Conservation (phyloP, 1,139 yeast genomes). For the Taphrina sp. region DNA sequence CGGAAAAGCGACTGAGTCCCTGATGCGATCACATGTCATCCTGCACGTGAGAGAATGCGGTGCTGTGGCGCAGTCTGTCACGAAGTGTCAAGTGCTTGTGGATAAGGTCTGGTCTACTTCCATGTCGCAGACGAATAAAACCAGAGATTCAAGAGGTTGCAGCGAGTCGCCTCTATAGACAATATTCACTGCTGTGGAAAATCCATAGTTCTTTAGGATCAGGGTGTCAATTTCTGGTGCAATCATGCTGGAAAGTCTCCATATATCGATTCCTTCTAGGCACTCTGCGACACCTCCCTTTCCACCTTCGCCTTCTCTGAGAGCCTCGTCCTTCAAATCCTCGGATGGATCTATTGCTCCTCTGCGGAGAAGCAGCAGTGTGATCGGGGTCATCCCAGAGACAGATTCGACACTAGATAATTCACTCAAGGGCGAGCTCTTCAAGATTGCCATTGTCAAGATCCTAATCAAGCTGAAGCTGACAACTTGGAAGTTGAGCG, state of each 20-base stretch:
- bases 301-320: slow-evolving; percentile 12
- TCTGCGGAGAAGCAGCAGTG: slow-evolving; percentile 28
- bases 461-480: slow-evolving; percentile 23
- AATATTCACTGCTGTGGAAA: too few species aligned
- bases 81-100: too few species aligned
- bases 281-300: slow-evolving; percentile 10
- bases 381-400: slow-evolving; percentile 24
- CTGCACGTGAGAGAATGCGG: too few species aligned
- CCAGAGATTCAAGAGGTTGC: too few species aligned
- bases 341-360: slow-evolving; percentile 30
- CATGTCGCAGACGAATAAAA: too few species aligned
- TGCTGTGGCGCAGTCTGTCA: too few species aligned
- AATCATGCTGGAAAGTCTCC: slow-evolving; percentile 13
- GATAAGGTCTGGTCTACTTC: too few species aligned
- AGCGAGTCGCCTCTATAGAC: too few species aligned
- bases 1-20: background rate
- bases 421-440: slow-evolving; percentile 21
- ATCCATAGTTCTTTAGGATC: too few species aligned
- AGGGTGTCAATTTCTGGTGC: too few species aligned
- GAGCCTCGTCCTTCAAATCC: slow-evolving; percentile 20
- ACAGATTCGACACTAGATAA: slow-evolving; percentile 19
- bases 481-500: slow-evolving; percentile 27
- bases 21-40: too few species aligned
- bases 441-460: slow-evolving; percentile 21
- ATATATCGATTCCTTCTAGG: slow-evolving; percentile 2